These are phyloP conservation scores for Lasiosphaeria miniovina DNA, from an alignment of 495 filamentous ascomycete genomes.

Conservation along the genomic window DNA sequence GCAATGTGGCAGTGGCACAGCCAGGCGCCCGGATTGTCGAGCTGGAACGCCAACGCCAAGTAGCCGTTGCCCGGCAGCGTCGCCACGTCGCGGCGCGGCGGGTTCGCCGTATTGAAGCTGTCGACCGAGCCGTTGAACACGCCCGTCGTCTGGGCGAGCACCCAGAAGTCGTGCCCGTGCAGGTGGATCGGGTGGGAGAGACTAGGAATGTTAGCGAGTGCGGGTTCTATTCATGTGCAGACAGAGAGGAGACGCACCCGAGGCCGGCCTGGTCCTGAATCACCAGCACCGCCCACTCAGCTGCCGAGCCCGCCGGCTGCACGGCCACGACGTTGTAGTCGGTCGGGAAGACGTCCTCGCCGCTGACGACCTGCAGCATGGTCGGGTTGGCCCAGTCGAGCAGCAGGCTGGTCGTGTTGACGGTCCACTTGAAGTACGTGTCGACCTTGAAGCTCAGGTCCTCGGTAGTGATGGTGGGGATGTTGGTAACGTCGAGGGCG, in stretches of 20 bases:
- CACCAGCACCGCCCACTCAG: slow-evolving; percentile 23
- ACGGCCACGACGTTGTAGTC: slow-evolving; percentile 32
- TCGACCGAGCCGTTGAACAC: slow-evolving; percentile 8
- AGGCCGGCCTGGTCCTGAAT: slow-evolving; percentile 17
- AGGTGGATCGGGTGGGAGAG: slow-evolving; percentile 28
- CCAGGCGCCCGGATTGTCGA: slow-evolving; percentile 47
- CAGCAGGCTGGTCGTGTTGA: slow-evolving; percentile 31
- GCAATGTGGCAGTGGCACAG: slow-evolving; percentile 27
- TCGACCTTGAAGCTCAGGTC: slow-evolving; percentile 18
- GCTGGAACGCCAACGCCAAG: slow-evolving; percentile 54
- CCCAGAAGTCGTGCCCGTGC: slow-evolving; percentile 25
- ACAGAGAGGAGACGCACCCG: not conserved
- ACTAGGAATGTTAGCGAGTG: not conserved
- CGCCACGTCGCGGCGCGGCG: slow-evolving; percentile 58
- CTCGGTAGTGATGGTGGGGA: slow-evolving; percentile 18
- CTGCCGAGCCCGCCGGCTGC: slow-evolving; percentile 1
- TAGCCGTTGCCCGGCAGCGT: slow-evolving; percentile 48
- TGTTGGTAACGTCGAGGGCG: slow-evolving; percentile 28
- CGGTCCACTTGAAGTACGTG: slow-evolving; percentile 32
- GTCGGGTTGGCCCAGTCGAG: slow-evolving; percentile 36
- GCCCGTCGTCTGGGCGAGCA: slow-evolving; percentile 11
- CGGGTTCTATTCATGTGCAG: not conserved
- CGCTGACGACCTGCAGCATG: slow-evolving; percentile 22
- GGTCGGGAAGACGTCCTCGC: slow-evolving; percentile 29
- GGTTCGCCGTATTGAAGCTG: slow-evolving; percentile 36